Base-by-base conservation (phyloP, 768 basidiomycete genomes). In the Lactarius sp. region DNA sequence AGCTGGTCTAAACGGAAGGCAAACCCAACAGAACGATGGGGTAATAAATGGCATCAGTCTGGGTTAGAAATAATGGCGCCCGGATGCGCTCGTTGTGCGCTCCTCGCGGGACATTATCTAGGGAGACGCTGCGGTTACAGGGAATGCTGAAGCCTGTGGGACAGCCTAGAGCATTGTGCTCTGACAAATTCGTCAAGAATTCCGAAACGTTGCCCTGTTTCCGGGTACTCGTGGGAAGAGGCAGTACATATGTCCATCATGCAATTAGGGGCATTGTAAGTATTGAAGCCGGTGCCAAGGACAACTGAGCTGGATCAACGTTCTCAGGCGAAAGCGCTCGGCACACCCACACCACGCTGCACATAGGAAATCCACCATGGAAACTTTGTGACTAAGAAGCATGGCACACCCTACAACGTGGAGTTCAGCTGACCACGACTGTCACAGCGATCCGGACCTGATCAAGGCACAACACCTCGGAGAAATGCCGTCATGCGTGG, bases 121-220 rank as follows among this genome's bases (percentile, higher is more conserved):
- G 37, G n/a, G 16, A 63, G 62, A 3, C 46, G 57, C 27, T 27
- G 27, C 27, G 52, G 31, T 34, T 52, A 3, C 20, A 34, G 27
- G 39, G 42, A 54, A 53, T 52, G 57, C 52, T 53, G 57, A 33
- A 34, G 27, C 33, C 46, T 46, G 52, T 46, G 54, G 56, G 62
- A 2, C 27, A 20, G n/a, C 37, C n/a, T 27, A 27, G 27, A 27
- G 27, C 27, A 27, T 27, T 27, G 27, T 27, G 27, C 27, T 27
- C 27, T 27, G 27, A 27, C 27, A 27, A 27, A 27, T 27, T 27
- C 27, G 27, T 27, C 27, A 27, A 14, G 33, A 22, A 55, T 14
- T 37, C 47, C 36, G 16, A 36, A 52, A 41, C 34, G n/a, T n/a
- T 14, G 41, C 16, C 27, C 27, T 27, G 27, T 27, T 2, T 27